These are phyloP conservation scores for Cymodocea nodosa DNA, from an alignment of 116 monocot genomes.

Conservation along the genomic window DNA sequence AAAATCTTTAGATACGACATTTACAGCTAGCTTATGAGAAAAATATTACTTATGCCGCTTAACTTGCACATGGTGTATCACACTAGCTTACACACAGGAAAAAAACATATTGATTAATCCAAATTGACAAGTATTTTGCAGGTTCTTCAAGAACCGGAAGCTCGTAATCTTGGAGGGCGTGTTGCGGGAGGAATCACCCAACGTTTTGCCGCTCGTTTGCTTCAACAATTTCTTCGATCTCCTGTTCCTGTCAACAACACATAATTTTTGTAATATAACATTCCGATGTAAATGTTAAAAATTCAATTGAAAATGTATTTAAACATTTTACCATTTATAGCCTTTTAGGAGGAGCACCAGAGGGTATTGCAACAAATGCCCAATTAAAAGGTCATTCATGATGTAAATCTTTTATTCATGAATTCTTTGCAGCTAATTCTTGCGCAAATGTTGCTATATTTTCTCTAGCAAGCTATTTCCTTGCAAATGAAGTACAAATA, in stretches of 20 bases:
- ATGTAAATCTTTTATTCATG: not conserved
- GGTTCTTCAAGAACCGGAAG: constrained; percentile 90
- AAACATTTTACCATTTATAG: constrained; percentile 1
- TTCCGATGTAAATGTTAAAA: not conserved
- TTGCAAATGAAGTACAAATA: too few species aligned
- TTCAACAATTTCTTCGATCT: constrained; percentile 72
- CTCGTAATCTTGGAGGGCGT: constrained; percentile 53
- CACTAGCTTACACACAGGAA: too few species aligned
- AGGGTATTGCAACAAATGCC: not conserved
- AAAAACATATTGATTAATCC: not conserved
- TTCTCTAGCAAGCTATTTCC: not conserved
- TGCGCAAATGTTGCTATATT: not conserved
- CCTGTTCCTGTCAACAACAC: constrained; percentile 22
- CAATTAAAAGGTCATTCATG: not conserved
- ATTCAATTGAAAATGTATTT: not conserved
- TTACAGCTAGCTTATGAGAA: too few species aligned
- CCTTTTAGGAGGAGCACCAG: not conserved
- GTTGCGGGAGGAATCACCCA: constrained; percentile 86
- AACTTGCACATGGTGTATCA: too few species aligned
- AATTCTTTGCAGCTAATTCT: not conserved
- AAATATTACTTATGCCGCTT: too few species aligned
- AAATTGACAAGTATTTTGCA: constrained; percentile 7
- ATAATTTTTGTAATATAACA: not conserved
- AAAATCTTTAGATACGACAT: too few species aligned
- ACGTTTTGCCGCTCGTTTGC: constrained; percentile 74